Percentiles rank a stretch among this genome's conserved stretches.
These are phyloP conservation scores for Lineolata rhizophorae DNA, from an alignment of 495 filamentous ascomycete genomes.

Conservation along the genomic window DNA sequence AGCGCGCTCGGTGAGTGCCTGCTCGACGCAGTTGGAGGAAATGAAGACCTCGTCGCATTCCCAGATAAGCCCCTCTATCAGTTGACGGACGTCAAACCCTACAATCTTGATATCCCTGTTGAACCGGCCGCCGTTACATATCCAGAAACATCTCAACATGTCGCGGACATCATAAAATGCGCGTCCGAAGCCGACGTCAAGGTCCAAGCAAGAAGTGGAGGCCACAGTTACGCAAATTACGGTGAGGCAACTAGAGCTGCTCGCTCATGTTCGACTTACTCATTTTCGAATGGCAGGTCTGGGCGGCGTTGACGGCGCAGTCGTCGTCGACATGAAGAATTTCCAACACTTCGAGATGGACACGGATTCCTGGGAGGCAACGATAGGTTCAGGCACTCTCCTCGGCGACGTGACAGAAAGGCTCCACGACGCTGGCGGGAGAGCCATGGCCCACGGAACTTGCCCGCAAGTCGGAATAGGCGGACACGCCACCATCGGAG, in stretches of 20 bases:
- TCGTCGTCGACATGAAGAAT: slow-evolving; percentile 24
- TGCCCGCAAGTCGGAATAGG: slow-evolving; percentile 14
- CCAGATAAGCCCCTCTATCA: slow-evolving; percentile 5
- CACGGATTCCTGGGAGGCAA: slow-evolving; percentile 9
- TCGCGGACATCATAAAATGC: slow-evolving; percentile 12
- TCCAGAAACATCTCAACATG: slow-evolving; percentile 9
- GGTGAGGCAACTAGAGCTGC: slow-evolving; percentile 3
- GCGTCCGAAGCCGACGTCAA: slow-evolving; percentile 8
- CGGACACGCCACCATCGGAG: slow-evolving; percentile 23
- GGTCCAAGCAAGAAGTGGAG: slow-evolving; percentile 11
- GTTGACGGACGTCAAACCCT: slow-evolving; percentile 10
- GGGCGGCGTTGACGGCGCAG: slow-evolving; percentile 21
- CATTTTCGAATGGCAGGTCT: slow-evolving; percentile 15
- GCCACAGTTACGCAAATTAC: slow-evolving; percentile 13
- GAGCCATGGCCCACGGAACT: slow-evolving; percentile 14
- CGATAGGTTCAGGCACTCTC: slow-evolving; percentile 11
- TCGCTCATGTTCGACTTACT: background rate
- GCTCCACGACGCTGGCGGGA: slow-evolving; percentile 9
- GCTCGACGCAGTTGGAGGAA: slow-evolving; percentile 6
- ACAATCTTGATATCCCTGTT: slow-evolving; percentile 10
- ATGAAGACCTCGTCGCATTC: slow-evolving; percentile 5
- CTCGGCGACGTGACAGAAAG: slow-evolving; percentile 12
- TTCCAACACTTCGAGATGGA: slow-evolving; percentile 24
- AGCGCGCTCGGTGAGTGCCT: slow-evolving; percentile 7
- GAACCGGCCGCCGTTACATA: slow-evolving; percentile 10